Base-by-base conservation (phyloP, 495 filamentous ascomycete genomes). In the Trichocladium uniseriatum region DNA sequence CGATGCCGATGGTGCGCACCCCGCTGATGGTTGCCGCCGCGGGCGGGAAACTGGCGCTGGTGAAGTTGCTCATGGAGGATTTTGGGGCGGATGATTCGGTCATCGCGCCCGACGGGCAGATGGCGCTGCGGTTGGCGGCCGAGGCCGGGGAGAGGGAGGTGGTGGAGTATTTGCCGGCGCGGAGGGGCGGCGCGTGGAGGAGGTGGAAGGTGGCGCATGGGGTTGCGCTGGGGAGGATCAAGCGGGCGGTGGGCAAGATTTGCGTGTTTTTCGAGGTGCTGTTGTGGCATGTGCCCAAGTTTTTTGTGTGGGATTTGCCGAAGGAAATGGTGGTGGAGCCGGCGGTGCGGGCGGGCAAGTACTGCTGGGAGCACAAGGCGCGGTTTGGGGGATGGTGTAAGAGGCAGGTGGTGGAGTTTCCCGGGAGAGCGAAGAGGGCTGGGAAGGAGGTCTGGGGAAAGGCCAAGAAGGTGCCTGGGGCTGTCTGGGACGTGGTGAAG, bases 11-110 rank as follows among this genome's bases (percentile, higher is more conserved):
- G n/a, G n/a, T 1, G 34, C 63, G 70, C 34, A 70, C 63, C 11
- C 59, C 70, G 13, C 48, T 66, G 6, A 64, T 62, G 56, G 43
- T 55, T 0, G 63, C 65, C 1, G 59, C 61, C 9, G 45, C 24
- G 31, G 11, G 21, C 7, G 63, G 63, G 9, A 57, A 60, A 3
- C 38, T 66, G 1, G 52, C 53, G 8, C 38, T 68, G 4, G 61
- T 54, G 14, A 55, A 51, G 39, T 19, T 66, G 19, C 41, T 66
- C 24, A 24, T 51, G 14, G 49, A 61, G 8, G 51, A 56, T 2
- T 62, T 56, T 27, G 29, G 43, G 5, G 63, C 62, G 5, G 55
- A 66, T 27, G 65, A 65, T 46, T 46, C 29, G 20, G 7, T 65
- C 5, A 54, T 63, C 9, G 61, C 63, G 13, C 53, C 54, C 14